Evolutionary conservation across 768 basidiomycete species (phyloP).

Genomic region (Strobilomyces echinocephalus): DNA sequence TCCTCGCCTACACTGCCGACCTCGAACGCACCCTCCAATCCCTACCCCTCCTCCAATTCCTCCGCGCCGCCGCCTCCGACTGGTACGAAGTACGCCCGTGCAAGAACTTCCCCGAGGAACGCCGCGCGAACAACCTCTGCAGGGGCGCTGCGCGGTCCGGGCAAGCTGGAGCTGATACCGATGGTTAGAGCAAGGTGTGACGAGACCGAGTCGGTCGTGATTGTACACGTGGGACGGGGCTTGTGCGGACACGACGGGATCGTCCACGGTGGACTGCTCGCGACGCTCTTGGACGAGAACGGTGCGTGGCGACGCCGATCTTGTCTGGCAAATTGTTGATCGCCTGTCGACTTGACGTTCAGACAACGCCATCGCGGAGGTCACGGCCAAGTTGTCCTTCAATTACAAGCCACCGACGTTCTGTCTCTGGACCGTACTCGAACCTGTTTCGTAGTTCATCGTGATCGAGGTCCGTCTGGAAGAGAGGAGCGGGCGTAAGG

Average conservation of each 20-base stretch:
- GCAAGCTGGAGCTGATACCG: conserved; percentile 79
- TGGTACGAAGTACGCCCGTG: conserved; percentile 85
- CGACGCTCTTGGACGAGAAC: conserved; percentile 87
- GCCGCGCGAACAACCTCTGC: conserved; percentile 79
- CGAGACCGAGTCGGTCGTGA: conserved; percentile 63
- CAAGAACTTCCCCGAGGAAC: conserved; percentile 59
- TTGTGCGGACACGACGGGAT: conserved; percentile 95
- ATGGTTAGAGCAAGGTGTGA: conserved; percentile 70
- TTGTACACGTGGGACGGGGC: conserved; percentile 81
- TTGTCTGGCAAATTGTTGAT: conserved; percentile 80
- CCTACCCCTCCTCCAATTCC: conserved; percentile 52
- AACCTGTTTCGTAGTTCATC: conserved; percentile 55
- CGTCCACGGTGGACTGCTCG: conserved; percentile 87
- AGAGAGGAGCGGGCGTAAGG: conserved; percentile 75
- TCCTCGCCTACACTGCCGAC: conserved; percentile 49
- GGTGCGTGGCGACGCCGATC: conserved; percentile 40
- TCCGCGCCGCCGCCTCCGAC: conserved; percentile 44
- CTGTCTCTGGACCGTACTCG: not conserved
- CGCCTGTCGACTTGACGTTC: conserved; percentile 46
- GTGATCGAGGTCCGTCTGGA: conserved; percentile 70
- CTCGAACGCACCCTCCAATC: conserved; percentile 68
- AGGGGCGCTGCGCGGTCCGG: conserved; percentile 83
- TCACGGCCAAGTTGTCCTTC: conserved; percentile 80
- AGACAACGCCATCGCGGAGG: conserved; percentile 39
- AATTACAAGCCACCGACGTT: conserved; percentile 84